Evolutionary conservation across 805 yeast species (phyloP).

Genomic region (Metschnikowia henanensis): DNA sequence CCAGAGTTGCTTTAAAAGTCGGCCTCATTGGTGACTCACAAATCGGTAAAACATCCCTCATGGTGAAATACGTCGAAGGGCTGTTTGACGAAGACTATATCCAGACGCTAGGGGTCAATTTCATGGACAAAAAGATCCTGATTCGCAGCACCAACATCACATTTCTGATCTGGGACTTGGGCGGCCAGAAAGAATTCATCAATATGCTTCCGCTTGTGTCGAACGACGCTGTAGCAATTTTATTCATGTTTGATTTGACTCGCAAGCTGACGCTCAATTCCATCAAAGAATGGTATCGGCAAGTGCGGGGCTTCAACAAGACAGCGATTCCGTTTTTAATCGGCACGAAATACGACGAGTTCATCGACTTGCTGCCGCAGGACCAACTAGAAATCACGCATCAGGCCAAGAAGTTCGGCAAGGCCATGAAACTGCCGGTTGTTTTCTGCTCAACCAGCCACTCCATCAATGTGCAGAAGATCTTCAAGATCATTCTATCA

Average conservation of each 20-base stretch:
- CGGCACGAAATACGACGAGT: slow-evolving; percentile 91
- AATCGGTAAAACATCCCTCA: slow-evolving; percentile 92
- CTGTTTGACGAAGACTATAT: slow-evolving; percentile 89
- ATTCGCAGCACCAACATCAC: slow-evolving; percentile 85
- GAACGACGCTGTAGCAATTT: slow-evolving; percentile 86
- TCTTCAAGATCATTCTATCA: slow-evolving; percentile 85
- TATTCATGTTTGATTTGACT: slow-evolving; percentile 87
- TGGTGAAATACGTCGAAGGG: slow-evolving; percentile 98
- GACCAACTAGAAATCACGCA: slow-evolving; percentile 84
- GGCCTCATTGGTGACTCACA: slow-evolving; percentile 96
- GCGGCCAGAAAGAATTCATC: slow-evolving; percentile 93
- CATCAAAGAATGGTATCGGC: slow-evolving; percentile 94
- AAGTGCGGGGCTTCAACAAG: slow-evolving; percentile 84
- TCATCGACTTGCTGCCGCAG: slow-evolving; percentile 71
- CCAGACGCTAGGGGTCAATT: slow-evolving; percentile 93
- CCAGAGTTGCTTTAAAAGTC: slow-evolving; percentile 70
- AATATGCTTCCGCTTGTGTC: slow-evolving; percentile 95
- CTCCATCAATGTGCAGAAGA: slow-evolving; percentile 90
- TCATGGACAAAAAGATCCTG: slow-evolving; percentile 85
- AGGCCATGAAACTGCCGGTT: slow-evolving; percentile 83
- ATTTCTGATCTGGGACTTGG: slow-evolving; percentile 93
- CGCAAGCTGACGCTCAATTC: slow-evolving; percentile 82
- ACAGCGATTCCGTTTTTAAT: slow-evolving; percentile 89
- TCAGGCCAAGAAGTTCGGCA: slow-evolving; percentile 81
- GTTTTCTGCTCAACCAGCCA: slow-evolving; percentile 90